Conservation (phyloP, 164 flowering plant species). For the Aristolochia fimbriata region DNA sequence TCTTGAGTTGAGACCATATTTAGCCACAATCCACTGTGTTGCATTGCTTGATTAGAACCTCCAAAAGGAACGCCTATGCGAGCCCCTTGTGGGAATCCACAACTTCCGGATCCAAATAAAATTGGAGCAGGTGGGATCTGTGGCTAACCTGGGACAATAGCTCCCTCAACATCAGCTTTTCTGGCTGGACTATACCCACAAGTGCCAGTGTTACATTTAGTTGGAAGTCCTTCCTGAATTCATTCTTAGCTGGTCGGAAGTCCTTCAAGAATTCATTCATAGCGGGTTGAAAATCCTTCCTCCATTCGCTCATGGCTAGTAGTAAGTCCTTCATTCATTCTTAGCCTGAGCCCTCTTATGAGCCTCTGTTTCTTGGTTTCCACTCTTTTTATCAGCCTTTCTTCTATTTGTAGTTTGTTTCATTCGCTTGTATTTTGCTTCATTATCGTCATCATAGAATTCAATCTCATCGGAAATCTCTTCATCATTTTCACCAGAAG, state of each 20-base stretch:
- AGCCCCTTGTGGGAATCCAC: no score
- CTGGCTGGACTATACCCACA: conserved; percentile 1
- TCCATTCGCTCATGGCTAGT: no score
- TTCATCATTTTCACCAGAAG: conserved; percentile 88
- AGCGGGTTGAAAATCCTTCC: no score
- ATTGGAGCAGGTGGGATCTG: no score
- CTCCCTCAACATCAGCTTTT: not conserved
- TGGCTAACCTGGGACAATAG: no score
- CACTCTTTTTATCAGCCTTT: conserved; percentile 25
- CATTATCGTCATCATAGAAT: conserved; percentile 96
- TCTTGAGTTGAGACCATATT: no score
- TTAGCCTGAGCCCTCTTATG: no score
- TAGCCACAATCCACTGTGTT: no score
- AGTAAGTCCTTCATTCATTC: conserved; percentile 30
- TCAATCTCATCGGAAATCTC: conserved; percentile 64
- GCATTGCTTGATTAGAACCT: no score
- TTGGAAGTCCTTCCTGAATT: conserved; percentile 15
- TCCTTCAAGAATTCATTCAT: conserved; percentile 21
- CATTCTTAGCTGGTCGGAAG: conserved; percentile 14
- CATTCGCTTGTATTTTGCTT: conserved; percentile 70
- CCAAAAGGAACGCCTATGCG: no score
- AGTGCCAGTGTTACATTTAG: conserved; percentile 6
- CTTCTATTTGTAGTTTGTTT: conserved; percentile 50
- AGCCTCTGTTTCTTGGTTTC: conserved; percentile 24
- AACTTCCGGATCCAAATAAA: no score